These are phyloP conservation scores for Piper betle DNA, from an alignment of 164 flowering plant species.

Conservation along the genomic window DNA sequence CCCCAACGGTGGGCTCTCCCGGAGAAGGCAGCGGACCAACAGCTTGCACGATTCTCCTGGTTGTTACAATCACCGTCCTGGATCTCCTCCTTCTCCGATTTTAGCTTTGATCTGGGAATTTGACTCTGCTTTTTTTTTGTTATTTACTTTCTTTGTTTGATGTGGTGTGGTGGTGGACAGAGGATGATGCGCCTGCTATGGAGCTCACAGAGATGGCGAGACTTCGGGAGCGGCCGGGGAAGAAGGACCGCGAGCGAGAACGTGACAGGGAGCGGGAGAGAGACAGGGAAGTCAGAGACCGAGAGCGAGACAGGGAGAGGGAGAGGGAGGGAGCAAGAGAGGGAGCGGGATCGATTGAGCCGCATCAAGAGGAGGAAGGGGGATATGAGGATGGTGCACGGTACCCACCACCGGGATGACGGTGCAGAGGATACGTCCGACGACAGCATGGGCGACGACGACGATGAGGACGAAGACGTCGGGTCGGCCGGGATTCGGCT, in stretches of 20 bases:
- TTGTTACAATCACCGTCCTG: conserved; percentile 7
- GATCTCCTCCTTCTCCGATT: conserved; percentile 17
- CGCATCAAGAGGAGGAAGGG: conserved; percentile 62
- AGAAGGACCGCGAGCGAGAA: conserved; percentile 23
- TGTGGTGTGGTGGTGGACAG: conserved; percentile 22
- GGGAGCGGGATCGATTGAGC: conserved; percentile 35
- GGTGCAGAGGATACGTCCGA: conserved; percentile 68
- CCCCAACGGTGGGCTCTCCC: conserved; percentile 29
- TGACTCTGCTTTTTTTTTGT: not conserved
- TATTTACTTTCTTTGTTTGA: conserved; percentile 4
- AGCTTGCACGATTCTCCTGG: conserved; percentile 90
- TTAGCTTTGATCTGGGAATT: too few relatives aligned
- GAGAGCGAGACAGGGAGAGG: conserved; percentile 38
- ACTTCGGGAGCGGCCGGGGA: conserved; percentile 38
- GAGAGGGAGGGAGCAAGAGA: conserved; percentile 31
- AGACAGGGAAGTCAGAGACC: conserved; percentile 18
- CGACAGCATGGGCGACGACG: conserved; percentile 67
- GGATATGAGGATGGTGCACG: conserved; percentile 37
- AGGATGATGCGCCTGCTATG: conserved; percentile 51
- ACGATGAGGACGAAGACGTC: conserved; percentile 72
- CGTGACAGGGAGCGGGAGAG: conserved; percentile 48
- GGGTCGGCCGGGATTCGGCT: conserved; percentile 26
- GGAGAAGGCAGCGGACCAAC: conserved; percentile 57
- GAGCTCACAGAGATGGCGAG: conserved; percentile 73
- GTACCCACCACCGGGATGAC: conserved; percentile 36